Conservation (phyloP, 2,329 filamentous ascomycete species). For the Paecilomyces sp. region DNA sequence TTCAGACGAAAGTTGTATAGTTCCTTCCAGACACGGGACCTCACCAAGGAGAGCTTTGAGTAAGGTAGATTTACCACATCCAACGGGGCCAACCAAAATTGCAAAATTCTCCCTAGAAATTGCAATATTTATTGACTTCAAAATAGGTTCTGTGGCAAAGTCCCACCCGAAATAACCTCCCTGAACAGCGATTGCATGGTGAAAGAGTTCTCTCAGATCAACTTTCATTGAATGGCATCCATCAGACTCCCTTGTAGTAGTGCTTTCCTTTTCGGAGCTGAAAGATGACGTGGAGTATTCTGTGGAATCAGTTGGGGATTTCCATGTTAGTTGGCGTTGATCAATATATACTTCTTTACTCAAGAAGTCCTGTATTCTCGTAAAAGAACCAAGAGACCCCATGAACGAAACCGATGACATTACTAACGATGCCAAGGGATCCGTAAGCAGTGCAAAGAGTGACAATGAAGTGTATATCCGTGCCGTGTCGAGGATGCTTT, state of each 20-base stretch:
- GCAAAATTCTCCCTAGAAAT: slow-evolving; percentile 39
- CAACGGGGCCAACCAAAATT: slow-evolving; percentile 45
- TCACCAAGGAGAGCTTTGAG: slow-evolving; percentile 41
- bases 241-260: slow-evolving; percentile 15
- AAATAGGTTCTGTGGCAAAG: slow-evolving; percentile 29
- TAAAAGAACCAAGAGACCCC: slow-evolving; percentile 40
- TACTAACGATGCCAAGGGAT: slow-evolving; percentile 40
- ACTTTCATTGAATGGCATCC: slow-evolving; percentile 15
- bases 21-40: slow-evolving; percentile 26
- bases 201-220: slow-evolving; percentile 6
- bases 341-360: slow-evolving; percentile 24
- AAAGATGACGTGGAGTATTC: slow-evolving; percentile 13
- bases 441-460: slow-evolving; percentile 39
- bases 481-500: slow-evolving; percentile 29
- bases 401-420: slow-evolving; percentile 39
- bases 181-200: slow-evolving; percentile 33
- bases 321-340: slow-evolving; percentile 9
- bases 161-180: slow-evolving; percentile 44
- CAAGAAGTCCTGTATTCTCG: slow-evolving; percentile 41
- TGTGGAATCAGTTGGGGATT: neutral
- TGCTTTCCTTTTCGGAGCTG: slow-evolving; percentile 15
- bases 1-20: slow-evolving; percentile 20
- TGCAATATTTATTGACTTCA: slow-evolving; percentile 35
- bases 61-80: slow-evolving; percentile 48
- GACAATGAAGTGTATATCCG: slow-evolving; percentile 42